Base-by-base conservation (phyloP, 2,329 filamentous ascomycete genomes). In the Calonectria pseudoturangicola region DNA sequence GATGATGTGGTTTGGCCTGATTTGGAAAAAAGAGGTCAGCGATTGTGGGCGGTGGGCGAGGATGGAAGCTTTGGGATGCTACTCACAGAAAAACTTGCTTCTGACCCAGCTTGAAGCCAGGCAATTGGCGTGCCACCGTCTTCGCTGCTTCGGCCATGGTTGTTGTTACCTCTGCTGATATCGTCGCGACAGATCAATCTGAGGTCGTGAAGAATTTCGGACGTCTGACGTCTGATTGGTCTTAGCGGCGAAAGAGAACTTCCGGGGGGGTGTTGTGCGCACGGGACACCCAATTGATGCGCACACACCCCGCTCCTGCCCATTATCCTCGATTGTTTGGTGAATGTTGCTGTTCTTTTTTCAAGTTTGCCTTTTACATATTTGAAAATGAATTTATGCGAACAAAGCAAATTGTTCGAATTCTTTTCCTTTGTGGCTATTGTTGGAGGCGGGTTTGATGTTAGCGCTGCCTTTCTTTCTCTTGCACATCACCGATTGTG, bases 1-100 rank as follows among this genome's bases (percentile, higher is more conserved):
- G 81, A 98, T 88, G 76, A 92, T 91, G 86, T 97, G 94, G 82
- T 93, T 92, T 66, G 96, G 96, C 73, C 96, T 98, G 81, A 30
- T 56, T 18, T 21, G 21, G 21, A 21, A 41, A 28, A 51, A 73
- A 25, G 69, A 68, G 62, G 70, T 74, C 64, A 74, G 71, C 12
- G 30, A 69, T 18, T 12, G 43, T 21, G 54, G n/a, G 28, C 9
- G n/a, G 30, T 10, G 9, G 47, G 50, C 39, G 45, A 39, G 28
- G 16, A 27, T 25, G 43, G 36, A 27, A 62, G 39, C 21, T 27
- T n/a, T 18, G 18, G 30, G 63, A 28, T 9, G 33, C 2, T 47
- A 82, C 88, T 75, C 81, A 92, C 90, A 92, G 82, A 74, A 86
- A 92, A 54, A 92, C 82, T 77, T 90, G 83, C 81, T 91, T 91